These are phyloP conservation scores for Fomitiporia mediterranea DNA, from an alignment of 1,284 basidiomycete species.

Conservation along the genomic window DNA sequence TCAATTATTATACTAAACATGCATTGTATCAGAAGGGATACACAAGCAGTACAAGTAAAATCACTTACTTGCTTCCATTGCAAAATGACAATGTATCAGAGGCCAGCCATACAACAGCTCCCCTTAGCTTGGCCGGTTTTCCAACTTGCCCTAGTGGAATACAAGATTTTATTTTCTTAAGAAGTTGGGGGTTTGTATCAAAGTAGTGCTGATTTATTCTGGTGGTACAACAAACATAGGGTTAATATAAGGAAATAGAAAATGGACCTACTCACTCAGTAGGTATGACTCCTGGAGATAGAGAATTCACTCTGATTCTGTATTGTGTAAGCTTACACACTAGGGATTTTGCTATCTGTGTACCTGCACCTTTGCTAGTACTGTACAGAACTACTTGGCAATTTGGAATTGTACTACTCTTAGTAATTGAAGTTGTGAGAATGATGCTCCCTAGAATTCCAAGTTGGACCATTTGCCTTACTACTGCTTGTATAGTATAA, in stretches of 20 bases:
- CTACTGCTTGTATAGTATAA: slow-evolving; percentile 76
- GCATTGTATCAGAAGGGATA: slow-evolving; percentile 1
- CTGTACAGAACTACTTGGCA: slow-evolving; percentile 77
- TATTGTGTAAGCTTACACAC: slow-evolving; percentile 74
- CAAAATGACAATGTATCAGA: slow-evolving; percentile 73
- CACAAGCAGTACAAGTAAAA: background rate
- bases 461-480: slow-evolving; percentile 68
- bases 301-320: slow-evolving; percentile 68
- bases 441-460: slow-evolving; percentile 75
- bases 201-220: slow-evolving; percentile 63
- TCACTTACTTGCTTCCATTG: slow-evolving; percentile 67
- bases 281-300: slow-evolving; percentile 73
- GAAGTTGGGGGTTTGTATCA: slow-evolving; percentile 74
- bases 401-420: slow-evolving; percentile 56
- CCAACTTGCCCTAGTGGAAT: slow-evolving; percentile 73
- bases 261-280: slow-evolving; percentile 45
- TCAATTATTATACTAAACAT: slow-evolving; percentile 60
- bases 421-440: slow-evolving; percentile 80
- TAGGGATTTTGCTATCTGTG: slow-evolving; percentile 81
- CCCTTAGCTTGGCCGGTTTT: slow-evolving; percentile 70
- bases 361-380: slow-evolving; percentile 74
- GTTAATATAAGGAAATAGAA: slow-evolving; percentile 12
- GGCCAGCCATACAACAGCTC: slow-evolving; percentile 74
- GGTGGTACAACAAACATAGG: slow-evolving; percentile 36
- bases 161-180: slow-evolving; percentile 74